Conservation (phyloP, 305 asterid species). For the Fraxinus nigra region DNA sequence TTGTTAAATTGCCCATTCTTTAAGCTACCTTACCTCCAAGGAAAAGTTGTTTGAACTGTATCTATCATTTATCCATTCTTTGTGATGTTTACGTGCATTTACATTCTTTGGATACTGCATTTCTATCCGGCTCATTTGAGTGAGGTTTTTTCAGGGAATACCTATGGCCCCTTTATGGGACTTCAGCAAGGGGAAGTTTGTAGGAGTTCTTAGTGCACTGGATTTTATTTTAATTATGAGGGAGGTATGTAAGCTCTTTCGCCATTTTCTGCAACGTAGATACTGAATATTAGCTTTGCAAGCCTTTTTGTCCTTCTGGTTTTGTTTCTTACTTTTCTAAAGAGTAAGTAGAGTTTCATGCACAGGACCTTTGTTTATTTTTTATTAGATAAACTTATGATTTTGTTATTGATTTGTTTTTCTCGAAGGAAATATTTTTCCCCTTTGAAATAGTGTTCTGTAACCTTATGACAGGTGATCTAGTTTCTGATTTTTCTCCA, state of each 20-base stretch:
- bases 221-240: conserved; percentile 91
- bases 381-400: background rate
- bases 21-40: conserved; percentile 5
- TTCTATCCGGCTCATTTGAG: conserved; percentile 13
- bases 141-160: conserved; percentile 58
- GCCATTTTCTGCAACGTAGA: background rate
- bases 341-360: background rate
- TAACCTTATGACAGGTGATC: background rate
- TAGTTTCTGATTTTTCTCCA: background rate
- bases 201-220: conserved; percentile 84
- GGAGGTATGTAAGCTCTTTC: conserved; percentile 52
- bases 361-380: background rate
- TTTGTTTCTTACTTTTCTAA: background rate
- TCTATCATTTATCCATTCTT: background rate
- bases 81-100: conserved; percentile 17
- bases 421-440: background rate
- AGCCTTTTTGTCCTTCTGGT: background rate
- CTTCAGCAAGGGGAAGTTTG: conserved; percentile 70
- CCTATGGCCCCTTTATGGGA: conserved; percentile 90
- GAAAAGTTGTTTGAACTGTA: conserved; percentile 17
- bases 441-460: background rate
- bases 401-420: background rate
- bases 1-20: background rate
- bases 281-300: background rate
- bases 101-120: conserved; percentile 4